Percentiles rank a stretch among this genome's conserved stretches.
Conservation (phyloP, 768 basidiomycete genomes). For the Boletus rubropictus region DNA sequence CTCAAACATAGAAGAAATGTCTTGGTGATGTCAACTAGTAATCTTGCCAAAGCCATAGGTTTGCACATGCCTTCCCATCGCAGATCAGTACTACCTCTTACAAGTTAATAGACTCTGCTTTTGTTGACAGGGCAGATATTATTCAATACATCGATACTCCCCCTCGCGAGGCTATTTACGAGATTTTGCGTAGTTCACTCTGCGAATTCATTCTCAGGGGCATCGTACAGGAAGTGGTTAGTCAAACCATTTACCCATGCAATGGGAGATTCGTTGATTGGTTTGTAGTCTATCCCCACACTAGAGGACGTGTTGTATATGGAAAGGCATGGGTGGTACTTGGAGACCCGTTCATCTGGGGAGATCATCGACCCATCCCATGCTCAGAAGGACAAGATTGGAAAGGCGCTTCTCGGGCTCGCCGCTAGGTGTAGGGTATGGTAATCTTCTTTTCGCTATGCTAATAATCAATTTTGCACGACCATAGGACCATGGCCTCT, state of each 20-base stretch:
- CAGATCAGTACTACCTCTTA: not conserved
- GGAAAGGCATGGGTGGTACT: slow-evolving; percentile 16
- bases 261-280: not conserved
- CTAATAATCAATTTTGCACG: not conserved
- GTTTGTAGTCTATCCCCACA: slow-evolving; percentile 52
- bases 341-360: slow-evolving; percentile 3
- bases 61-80: slow-evolving; percentile 13
- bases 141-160: slow-evolving; percentile 93
- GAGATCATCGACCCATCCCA: slow-evolving; percentile 28
- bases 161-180: slow-evolving; percentile 86
- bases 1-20: slow-evolving; percentile 91
- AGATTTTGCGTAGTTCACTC: slow-evolving; percentile 80
- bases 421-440: slow-evolving; percentile 76
- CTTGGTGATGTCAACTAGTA: slow-evolving; percentile 93
- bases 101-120: slow-evolving; percentile 68
- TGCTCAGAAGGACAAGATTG: slow-evolving; percentile 48
- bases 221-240: slow-evolving; percentile 59
- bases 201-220: slow-evolving; percentile 71
- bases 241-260: slow-evolving; percentile 23
- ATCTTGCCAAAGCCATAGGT: slow-evolving; percentile 93
- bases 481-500: slow-evolving; percentile 67
- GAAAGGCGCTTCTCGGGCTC: slow-evolving; percentile 57
- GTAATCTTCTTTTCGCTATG: not conserved
- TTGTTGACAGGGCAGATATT: slow-evolving; percentile 95
- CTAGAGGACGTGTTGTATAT: slow-evolving; percentile 43